These are phyloP conservation scores for Phanerochaete sordida DNA, from an alignment of 768 basidiomycete genomes.

Conservation along the genomic window DNA sequence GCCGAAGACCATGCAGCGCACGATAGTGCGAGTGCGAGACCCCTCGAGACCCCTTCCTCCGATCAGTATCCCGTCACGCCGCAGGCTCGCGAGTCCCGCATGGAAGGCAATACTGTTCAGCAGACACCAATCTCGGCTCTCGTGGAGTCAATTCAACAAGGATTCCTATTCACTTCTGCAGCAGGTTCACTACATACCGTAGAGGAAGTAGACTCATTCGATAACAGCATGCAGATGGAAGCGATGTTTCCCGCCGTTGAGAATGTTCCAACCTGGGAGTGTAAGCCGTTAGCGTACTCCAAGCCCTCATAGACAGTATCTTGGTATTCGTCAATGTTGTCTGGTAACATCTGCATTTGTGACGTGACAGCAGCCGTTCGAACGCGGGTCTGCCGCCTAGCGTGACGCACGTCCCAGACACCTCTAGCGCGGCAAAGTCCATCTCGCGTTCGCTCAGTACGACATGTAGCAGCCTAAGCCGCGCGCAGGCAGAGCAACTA, in stretches of 20 bases:
- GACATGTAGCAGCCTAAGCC: too few relatives aligned
- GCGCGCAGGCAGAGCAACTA: too few relatives aligned
- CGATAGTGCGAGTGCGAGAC: too few relatives aligned
- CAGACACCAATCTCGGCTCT: constrained; percentile 66
- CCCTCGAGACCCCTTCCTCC: too few relatives aligned
- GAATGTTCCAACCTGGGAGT: background rate
- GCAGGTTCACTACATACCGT: constrained; percentile 19
- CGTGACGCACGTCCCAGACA: too few relatives aligned
- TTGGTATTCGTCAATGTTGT: too few relatives aligned
- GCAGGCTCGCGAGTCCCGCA: background rate
- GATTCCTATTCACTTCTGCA: constrained; percentile 65
- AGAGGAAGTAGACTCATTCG: background rate
- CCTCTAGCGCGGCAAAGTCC: too few relatives aligned
- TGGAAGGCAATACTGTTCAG: constrained; percentile 9
- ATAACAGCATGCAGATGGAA: background rate
- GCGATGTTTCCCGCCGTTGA: background rate
- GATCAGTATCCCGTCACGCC: background rate
- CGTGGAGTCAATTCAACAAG: constrained; percentile 52
- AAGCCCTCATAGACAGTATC: background rate
- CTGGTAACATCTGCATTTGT: too few relatives aligned
- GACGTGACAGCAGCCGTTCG: too few relatives aligned
- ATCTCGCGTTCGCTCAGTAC: too few relatives aligned
- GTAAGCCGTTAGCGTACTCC: background rate
- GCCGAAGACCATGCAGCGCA: too few relatives aligned
- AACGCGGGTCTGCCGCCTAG: too few relatives aligned